A percentile compares a stretch with the other conserved stretches of the same genome.
Evolutionary conservation across 805 yeast genomes (phyloP).

Genomic region (Starmerella ratchasimensis): DNA sequence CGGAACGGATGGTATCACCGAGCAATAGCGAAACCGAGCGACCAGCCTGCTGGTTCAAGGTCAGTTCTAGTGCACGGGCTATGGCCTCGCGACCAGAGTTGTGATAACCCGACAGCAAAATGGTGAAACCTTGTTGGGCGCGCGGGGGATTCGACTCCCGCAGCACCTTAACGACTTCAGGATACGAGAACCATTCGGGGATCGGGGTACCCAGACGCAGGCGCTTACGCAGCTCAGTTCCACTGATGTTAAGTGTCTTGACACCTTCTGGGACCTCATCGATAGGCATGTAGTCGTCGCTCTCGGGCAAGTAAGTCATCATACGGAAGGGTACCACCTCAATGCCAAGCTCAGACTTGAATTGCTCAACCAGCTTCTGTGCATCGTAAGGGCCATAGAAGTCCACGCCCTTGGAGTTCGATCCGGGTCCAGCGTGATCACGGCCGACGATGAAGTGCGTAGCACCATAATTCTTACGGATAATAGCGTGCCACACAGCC

Average conservation of each 20-base stretch:
- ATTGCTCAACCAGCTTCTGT: slow-evolving; percentile 68
- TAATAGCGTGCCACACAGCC: slow-evolving; percentile 96
- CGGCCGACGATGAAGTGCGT: slow-evolving; percentile 95
- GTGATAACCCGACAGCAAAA: slow-evolving; percentile 48
- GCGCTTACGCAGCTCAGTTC: slow-evolving; percentile 84
- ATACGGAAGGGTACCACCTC: slow-evolving; percentile 91
- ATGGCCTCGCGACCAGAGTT: slow-evolving; percentile 50
- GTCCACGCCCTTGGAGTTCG: slow-evolving; percentile 75
- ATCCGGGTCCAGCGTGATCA: slow-evolving; percentile 97
- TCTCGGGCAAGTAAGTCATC: slow-evolving; percentile 93
- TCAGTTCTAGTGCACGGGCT: slow-evolving; percentile 74
- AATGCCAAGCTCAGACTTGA: slow-evolving; percentile 65
- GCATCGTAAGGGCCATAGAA: slow-evolving; percentile 97
- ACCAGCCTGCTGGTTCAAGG: slow-evolving; percentile 80
- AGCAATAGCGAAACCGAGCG: slow-evolving; percentile 57
- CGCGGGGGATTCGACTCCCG: slow-evolving; percentile 92
- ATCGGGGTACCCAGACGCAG: slow-evolving; percentile 75
- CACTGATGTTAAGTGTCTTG: slow-evolving; percentile 80
- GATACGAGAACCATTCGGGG: slow-evolving; percentile 96
- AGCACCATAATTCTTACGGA: slow-evolving; percentile 92
- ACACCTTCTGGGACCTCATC: slow-evolving; percentile 73
- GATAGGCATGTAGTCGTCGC: slow-evolving; percentile 87
- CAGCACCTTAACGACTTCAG: slow-evolving; percentile 83
- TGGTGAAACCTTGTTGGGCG: slow-evolving; percentile 72
- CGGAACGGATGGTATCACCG: slow-evolving; percentile 32